A percentile compares a stretch with the other conserved stretches of the same genome.
These are phyloP conservation scores for Aspergillus sp. DNA, from an alignment of 2,329 filamentous ascomycete species.

Conservation along the genomic window DNA sequence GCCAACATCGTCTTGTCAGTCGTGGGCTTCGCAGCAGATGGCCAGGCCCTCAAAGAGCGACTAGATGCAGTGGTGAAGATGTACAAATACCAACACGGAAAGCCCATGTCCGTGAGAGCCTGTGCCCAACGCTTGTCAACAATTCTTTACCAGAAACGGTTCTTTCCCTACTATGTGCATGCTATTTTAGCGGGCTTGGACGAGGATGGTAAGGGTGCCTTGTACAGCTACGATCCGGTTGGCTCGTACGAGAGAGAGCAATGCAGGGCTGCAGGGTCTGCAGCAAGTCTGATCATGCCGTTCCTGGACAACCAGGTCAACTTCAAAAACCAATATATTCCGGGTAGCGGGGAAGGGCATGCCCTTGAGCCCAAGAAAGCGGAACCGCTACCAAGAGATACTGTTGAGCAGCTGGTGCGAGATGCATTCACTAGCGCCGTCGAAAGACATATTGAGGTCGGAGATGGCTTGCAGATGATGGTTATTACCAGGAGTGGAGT, in stretches of 20 bases:
- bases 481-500: constrained; percentile 86
- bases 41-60: constrained; percentile 88
- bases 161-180: constrained; percentile 98
- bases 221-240: constrained; percentile 97
- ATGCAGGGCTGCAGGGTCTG: constrained; percentile 89
- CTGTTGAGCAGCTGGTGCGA: constrained; percentile 85
- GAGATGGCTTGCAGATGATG: constrained; percentile 93
- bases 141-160: constrained; percentile 94
- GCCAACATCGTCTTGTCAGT: constrained; percentile 88
- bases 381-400: constrained; percentile 67
- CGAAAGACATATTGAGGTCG: constrained; percentile 98
- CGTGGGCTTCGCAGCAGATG: constrained; percentile 93
- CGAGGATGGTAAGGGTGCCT: constrained; percentile 87
- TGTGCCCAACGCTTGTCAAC: constrained; percentile 94
- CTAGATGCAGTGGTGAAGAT: constrained; percentile 96
- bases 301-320: constrained; percentile 99
- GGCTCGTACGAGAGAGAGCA: constrained; percentile 97
- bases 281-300: constrained; percentile 94
- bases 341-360: constrained; percentile 81
- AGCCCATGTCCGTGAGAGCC: constrained; percentile 90
- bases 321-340: constrained; percentile 97
- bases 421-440: constrained; percentile 98
- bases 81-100: constrained; percentile 97
- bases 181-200: constrained; percentile 93
- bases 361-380: constrained; percentile 63